phyloP scores from a whole-genome alignment of 2,329 filamentous ascomycete species.

The Geosmithia morbida region DNA sequence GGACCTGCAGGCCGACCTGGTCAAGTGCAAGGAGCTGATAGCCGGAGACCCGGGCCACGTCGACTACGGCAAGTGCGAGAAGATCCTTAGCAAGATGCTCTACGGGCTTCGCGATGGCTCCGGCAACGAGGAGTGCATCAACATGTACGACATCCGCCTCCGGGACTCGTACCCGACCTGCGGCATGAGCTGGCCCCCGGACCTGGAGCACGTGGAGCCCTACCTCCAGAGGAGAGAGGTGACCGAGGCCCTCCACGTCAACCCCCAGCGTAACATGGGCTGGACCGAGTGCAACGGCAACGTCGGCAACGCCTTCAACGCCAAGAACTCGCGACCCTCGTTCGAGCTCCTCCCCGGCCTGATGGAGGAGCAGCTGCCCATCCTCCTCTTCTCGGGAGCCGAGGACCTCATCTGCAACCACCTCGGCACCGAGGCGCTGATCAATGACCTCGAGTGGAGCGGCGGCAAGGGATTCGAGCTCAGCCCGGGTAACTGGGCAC shows the following conservation, averaged over 20 bases:
- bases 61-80: constrained; percentile 59
- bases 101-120: constrained; percentile 42
- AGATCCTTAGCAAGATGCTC: constrained; percentile 60
- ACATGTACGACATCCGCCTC: constrained; percentile 95
- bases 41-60: constrained; percentile 35
- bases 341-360: constrained; percentile 64
- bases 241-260: constrained; percentile 65
- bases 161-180: constrained; percentile 69
- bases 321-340: constrained; percentile 57
- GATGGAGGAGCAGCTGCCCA: constrained; percentile 58
- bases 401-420: constrained; percentile 97
- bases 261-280: constrained; percentile 65
- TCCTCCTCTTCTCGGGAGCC: constrained; percentile 84
- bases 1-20: constrained; percentile 53
- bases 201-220: constrained; percentile 61
- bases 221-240: constrained; percentile 81
- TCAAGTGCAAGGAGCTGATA: constrained; percentile 51
- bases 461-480: constrained; percentile 84
- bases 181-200: constrained; percentile 96
- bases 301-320: constrained; percentile 59
- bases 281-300: constrained; percentile 84
- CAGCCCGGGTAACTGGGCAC: constrained; percentile 75
- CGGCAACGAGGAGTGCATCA: constrained; percentile 52
- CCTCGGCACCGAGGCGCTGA: constrained; percentile 80
- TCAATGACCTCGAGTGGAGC: constrained; percentile 84